These are phyloP conservation scores for Ceratocystis albifundus DNA, from an alignment of 2,329 filamentous ascomycete species.

Conservation along the genomic window DNA sequence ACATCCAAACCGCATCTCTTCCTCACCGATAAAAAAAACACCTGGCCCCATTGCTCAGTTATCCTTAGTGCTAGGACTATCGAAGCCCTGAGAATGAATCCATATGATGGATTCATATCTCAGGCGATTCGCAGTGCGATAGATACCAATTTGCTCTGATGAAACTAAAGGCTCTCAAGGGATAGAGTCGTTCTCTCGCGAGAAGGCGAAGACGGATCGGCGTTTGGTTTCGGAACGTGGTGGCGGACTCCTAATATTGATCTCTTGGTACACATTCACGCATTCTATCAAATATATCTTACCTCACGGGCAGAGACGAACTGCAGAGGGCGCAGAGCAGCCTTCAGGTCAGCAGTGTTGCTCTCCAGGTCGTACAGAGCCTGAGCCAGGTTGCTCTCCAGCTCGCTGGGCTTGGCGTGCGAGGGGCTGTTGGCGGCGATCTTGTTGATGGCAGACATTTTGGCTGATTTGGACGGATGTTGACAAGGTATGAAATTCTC, in stretches of 20 bases:
- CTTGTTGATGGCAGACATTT: conserved; percentile 83
- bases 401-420: conserved; percentile 89
- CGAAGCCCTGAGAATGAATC: not conserved
- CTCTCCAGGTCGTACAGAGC: conserved; percentile 98
- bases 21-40: conserved; percentile 9
- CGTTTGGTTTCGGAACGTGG: conserved; percentile 23
- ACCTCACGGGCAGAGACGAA: conserved; percentile 99
- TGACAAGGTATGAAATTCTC: conserved; percentile 10
- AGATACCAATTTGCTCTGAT: not conserved
- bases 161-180: conserved; percentile 10
- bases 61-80: conserved; percentile 17
- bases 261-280: not conserved
- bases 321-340: conserved; percentile 91
- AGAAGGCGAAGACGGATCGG: conserved; percentile 21
- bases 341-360: conserved; percentile 97
- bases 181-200: conserved; percentile 19
- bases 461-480: conserved; percentile 37
- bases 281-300: conserved; percentile 41
- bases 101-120: conserved; percentile 12
- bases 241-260: conserved; percentile 14
- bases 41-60: conserved; percentile 10
- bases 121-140: not conserved
- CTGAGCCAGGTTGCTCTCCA: conserved; percentile 92
- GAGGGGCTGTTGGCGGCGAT: conserved; percentile 96
- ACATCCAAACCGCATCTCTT: conserved; percentile 11